Evolutionary conservation across 495 filamentous ascomycete species (phyloP).

Genomic region (Podospora bellae-mahoneyi): DNA sequence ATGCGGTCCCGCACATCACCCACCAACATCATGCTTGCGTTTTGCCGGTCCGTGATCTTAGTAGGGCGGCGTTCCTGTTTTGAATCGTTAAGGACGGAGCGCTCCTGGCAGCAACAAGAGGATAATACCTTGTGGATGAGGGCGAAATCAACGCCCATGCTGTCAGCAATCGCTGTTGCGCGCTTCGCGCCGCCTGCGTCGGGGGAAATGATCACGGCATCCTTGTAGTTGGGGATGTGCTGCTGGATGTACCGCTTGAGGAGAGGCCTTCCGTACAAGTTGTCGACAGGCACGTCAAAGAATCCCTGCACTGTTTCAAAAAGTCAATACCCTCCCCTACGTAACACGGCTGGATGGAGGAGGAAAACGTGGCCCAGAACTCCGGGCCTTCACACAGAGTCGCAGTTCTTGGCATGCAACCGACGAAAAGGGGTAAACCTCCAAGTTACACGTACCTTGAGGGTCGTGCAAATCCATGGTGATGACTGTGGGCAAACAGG

Average conservation of each 20-base stretch:
- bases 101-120: constrained; percentile 22
- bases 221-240: constrained; percentile 78
- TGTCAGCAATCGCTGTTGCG: constrained; percentile 92
- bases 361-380: background rate
- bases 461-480: constrained; percentile 98
- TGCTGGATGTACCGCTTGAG: constrained; percentile 87
- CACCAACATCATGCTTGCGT: constrained; percentile 98
- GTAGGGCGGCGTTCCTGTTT: constrained; percentile 92
- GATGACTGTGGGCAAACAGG: constrained; percentile 55
- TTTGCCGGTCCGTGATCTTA: constrained; percentile 86
- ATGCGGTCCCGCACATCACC: constrained; percentile 81
- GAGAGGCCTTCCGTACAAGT: constrained; percentile 84
- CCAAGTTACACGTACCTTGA: constrained; percentile 58
- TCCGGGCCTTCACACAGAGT: constrained; percentile 4
- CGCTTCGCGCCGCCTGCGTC: constrained; percentile 99
- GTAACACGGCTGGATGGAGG: background rate
- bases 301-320: constrained; percentile 65
- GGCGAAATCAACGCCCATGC: constrained; percentile 87
- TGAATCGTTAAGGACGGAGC: constrained; percentile 14
- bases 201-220: constrained; percentile 91
- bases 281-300: constrained; percentile 97
- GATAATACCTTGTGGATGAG: constrained; percentile 90
- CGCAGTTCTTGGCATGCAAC: constrained; percentile 10
- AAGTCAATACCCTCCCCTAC: constrained; percentile 15
- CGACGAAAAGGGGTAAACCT: constrained; percentile 1